Percentiles rank a stretch among this genome's conserved stretches.
Conservation (phyloP, 1,284 basidiomycete species). For the Rhodotorula mucilaginosa region DNA sequence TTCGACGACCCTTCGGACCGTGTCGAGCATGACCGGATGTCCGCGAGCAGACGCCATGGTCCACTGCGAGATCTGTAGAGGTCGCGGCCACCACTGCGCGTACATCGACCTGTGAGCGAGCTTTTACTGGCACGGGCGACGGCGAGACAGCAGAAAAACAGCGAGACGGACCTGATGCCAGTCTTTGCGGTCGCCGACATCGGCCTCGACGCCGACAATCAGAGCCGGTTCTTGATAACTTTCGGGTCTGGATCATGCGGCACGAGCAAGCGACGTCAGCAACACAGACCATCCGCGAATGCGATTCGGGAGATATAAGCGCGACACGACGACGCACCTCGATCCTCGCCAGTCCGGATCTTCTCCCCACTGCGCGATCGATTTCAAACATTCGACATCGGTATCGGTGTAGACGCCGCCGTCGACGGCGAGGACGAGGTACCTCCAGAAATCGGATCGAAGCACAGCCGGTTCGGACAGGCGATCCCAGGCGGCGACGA, state of each 20-base stretch:
- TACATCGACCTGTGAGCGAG: not conserved
- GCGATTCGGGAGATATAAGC: not conserved
- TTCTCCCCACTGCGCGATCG: constrained; percentile 35
- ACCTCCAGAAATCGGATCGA: constrained; percentile 41
- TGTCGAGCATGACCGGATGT: constrained; percentile 42
- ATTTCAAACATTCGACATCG: constrained; percentile 36
- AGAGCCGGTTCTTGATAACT: constrained; percentile 22
- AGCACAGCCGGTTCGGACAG: constrained; percentile 24
- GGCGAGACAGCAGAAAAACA: not conserved
- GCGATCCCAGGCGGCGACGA: constrained; percentile 23
- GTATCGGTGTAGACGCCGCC: constrained; percentile 42
- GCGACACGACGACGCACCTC: not conserved
- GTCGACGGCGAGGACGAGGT: constrained; percentile 40
- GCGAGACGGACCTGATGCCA: constrained; percentile 29
- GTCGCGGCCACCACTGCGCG: constrained; percentile 35
- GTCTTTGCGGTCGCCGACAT: constrained; percentile 37
- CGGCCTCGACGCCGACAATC: constrained; percentile 41
- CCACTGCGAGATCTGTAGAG: constrained; percentile 42
- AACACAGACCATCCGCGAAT: not conserved
- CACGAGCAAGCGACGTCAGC: not conserved
- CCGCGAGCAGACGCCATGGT: constrained; percentile 39
- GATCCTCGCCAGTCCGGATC: constrained; percentile 14
- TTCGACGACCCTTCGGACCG: constrained; percentile 37
- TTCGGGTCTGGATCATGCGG: not conserved
- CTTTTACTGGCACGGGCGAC: not conserved